Evolutionary conservation across 2,329 filamentous ascomycete genomes (phyloP).

Genomic region (Pseudogymnoascus sp.): DNA sequence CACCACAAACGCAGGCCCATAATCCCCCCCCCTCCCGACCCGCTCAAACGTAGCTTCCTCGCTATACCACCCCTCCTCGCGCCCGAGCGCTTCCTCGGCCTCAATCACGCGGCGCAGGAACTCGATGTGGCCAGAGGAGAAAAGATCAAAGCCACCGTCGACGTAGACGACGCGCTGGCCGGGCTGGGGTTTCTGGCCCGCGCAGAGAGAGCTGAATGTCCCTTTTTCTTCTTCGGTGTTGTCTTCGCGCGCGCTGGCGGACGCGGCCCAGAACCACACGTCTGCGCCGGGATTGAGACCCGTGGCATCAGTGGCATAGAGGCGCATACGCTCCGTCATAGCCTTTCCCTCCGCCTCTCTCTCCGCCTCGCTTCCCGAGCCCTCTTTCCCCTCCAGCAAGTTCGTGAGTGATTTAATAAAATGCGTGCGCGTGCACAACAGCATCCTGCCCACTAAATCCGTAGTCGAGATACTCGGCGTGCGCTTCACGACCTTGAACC

Average conservation of each 20-base stretch:
- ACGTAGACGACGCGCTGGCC: slow-evolving; percentile 90
- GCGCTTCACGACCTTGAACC: slow-evolving; percentile 94
- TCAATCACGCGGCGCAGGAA: slow-evolving; percentile 74
- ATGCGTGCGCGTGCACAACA: slow-evolving; percentile 89
- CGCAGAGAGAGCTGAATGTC: slow-evolving; percentile 58
- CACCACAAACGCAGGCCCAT: slow-evolving; percentile 77
- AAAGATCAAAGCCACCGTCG: slow-evolving; percentile 93
- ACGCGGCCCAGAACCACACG: slow-evolving; percentile 74
- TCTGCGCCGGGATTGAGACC: slow-evolving; percentile 71
- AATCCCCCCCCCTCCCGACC: slow-evolving; percentile 59
- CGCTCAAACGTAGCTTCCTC: slow-evolving; percentile 56
- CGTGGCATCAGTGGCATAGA: slow-evolving; percentile 82
- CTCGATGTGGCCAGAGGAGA: slow-evolving; percentile 94
- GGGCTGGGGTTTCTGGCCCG: slow-evolving; percentile 60
- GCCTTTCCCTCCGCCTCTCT: slow-evolving; percentile 52
- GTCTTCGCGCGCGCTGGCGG: slow-evolving; percentile 28
- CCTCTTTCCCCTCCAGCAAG: slow-evolving; percentile 62
- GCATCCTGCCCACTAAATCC: slow-evolving; percentile 95
- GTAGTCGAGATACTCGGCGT: slow-evolving; percentile 96
- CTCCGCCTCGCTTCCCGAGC: slow-evolving; percentile 61
- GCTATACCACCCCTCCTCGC: slow-evolving; percentile 64
- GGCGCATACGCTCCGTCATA: slow-evolving; percentile 68
- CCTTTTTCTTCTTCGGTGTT: slow-evolving; percentile 51
- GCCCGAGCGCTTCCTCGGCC: slow-evolving; percentile 62
- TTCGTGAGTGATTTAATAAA: slow-evolving; percentile 76